Percentiles rank a stretch among this genome's conserved stretches.
These are phyloP conservation scores for Dictyostelium firmibasis DNA, from an alignment of 78 protist genomes.

Conservation along the genomic window DNA sequence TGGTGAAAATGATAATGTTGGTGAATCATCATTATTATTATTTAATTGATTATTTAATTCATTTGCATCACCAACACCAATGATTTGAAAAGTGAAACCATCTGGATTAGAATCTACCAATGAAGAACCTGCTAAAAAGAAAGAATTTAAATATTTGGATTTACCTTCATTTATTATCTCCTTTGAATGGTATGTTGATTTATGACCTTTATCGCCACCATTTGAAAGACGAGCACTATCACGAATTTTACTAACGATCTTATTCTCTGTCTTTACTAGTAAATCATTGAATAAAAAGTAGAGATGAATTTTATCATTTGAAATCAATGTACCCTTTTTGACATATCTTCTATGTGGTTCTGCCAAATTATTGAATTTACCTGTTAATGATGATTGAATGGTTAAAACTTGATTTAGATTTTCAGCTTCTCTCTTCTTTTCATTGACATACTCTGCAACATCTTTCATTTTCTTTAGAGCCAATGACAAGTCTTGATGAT, in stretches of 20 bases:
- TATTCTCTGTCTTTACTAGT: slow-evolving; percentile 68
- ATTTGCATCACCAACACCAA: slow-evolving; percentile 22
- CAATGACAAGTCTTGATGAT: slow-evolving; percentile 47
- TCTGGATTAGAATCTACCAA: slow-evolving; percentile 20
- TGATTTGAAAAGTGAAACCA: slow-evolving; percentile 26
- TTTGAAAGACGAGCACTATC: background rate
- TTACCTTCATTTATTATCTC: slow-evolving; percentile 37
- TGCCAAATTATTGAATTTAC: slow-evolving; percentile 72
- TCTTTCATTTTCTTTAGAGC: slow-evolving; percentile 84
- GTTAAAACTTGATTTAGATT: slow-evolving; percentile 81
- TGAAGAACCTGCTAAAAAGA: slow-evolving; percentile 16
- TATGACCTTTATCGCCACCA: background rate
- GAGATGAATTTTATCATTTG: slow-evolving; percentile 37
- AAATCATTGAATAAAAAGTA: slow-evolving; percentile 77
- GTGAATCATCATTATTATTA: background rate
- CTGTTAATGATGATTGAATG: slow-evolving; percentile 48
- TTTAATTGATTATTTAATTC: background rate
- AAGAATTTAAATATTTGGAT: slow-evolving; percentile 41
- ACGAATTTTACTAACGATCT: slow-evolving; percentile 21
- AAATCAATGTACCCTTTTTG: slow-evolving; percentile 41
- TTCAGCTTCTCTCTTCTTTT: slow-evolving; percentile 84
- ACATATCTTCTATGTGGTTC: slow-evolving; percentile 86
- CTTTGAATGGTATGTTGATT: background rate
- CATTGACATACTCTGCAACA: slow-evolving; percentile 84
- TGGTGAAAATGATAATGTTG: background rate